Conservation (phyloP, 225 moss, liverwort and hornwort genomes). For the Antitrichia curtipendula region DNA sequence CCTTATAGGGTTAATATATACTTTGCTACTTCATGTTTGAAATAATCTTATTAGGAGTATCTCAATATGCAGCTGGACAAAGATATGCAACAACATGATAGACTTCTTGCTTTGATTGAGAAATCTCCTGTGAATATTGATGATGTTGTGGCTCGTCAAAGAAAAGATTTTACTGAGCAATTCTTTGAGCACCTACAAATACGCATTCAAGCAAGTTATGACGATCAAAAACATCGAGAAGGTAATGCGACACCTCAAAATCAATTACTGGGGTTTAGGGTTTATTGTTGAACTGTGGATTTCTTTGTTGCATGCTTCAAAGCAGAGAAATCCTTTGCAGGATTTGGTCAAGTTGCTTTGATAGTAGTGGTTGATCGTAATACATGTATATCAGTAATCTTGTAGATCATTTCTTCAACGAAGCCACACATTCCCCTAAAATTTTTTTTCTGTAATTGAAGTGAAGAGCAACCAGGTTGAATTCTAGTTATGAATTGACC, state of each 20-base stretch:
- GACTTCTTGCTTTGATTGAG: constrained; percentile 16
- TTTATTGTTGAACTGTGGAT: too few species aligned
- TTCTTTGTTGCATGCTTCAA: too few species aligned
- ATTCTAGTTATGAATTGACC: too few species aligned
- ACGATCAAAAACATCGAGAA: constrained; percentile 21
- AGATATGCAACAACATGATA: constrained; percentile 32
- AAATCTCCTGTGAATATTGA: constrained; percentile 3
- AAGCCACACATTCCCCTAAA: too few species aligned
- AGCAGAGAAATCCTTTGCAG: too few species aligned
- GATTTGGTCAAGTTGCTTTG: too few species aligned
- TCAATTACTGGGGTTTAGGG: neutral
- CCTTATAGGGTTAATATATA: neutral
- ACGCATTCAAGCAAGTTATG: constrained; percentile 27
- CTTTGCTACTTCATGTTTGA: neutral
- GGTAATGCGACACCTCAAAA: neutral
- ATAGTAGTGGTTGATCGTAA: too few species aligned
- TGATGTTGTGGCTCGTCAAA: constrained; percentile 15
- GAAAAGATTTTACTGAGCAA: constrained; percentile 30
- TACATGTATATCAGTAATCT: too few species aligned
- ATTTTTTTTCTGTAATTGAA: too few species aligned
- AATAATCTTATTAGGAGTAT: neutral
- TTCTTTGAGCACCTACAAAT: constrained; percentile 31
- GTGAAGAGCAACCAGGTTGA: too few species aligned
- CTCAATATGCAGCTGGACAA: constrained; percentile 22
- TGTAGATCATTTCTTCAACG: too few species aligned